Percentiles rank a stretch among this genome's conserved stretches.
phyloP scores from a whole-genome alignment of 2,329 filamentous ascomycete genomes.

The Capronia epimyces region DNA sequence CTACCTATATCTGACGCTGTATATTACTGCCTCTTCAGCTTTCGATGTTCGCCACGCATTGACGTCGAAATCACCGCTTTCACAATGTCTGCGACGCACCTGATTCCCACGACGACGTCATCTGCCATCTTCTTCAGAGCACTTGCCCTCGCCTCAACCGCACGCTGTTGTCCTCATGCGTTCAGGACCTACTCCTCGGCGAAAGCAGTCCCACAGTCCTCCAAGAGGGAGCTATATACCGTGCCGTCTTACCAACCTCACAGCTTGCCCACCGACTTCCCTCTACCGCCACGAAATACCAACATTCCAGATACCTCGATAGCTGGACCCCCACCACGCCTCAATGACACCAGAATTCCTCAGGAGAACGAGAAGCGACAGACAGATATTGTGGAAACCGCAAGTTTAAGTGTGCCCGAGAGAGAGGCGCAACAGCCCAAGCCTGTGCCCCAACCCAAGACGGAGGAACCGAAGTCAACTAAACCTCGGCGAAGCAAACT shows the following conservation, averaged over 20 bases:
- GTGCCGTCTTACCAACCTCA: conserved; percentile 60
- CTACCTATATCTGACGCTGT: background rate
- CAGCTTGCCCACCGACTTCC: conserved; percentile 51
- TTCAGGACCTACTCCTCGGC: conserved; percentile 47
- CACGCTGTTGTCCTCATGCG: conserved; percentile 38
- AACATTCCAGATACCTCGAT: conserved; percentile 59
- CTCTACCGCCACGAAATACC: conserved; percentile 52
- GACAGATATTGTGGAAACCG: conserved; percentile 30
- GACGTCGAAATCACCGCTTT: background rate
- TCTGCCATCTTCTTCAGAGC: conserved; percentile 40
- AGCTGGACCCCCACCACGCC: conserved; percentile 46
- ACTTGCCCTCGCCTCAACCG: conserved; percentile 35
- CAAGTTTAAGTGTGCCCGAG: conserved; percentile 52
- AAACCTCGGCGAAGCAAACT: conserved; percentile 60
- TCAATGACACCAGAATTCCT: conserved; percentile 47
- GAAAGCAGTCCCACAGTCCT: conserved; percentile 42
- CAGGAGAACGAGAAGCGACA: conserved; percentile 30
- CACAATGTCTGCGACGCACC: conserved; percentile 40
- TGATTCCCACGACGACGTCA: conserved; percentile 44
- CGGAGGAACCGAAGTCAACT: conserved; percentile 32
- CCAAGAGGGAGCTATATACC: conserved; percentile 51
- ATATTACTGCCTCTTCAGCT: background rate
- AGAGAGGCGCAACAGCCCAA: conserved; percentile 63
- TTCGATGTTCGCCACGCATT: background rate
- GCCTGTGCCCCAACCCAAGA: conserved; percentile 33